Base-by-base conservation (phyloP, 371 early-diverging fungal genomes). In the Apophysomyces sp. region DNA sequence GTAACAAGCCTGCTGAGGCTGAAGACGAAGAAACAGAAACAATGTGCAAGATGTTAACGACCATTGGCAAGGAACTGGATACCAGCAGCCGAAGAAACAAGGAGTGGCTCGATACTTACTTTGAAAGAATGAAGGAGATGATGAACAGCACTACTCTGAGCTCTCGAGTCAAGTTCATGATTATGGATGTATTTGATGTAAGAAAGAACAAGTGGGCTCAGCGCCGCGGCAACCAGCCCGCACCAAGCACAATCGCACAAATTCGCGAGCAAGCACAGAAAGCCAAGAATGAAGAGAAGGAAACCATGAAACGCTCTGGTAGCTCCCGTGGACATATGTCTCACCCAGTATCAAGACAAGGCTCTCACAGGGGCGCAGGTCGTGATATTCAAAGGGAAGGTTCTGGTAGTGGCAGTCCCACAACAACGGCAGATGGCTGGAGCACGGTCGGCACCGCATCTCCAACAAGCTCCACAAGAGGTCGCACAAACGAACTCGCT, bases 11-110 rank as follows among this genome's bases (percentile, higher is more conserved):
- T 60, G 70, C 76, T 61, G 81, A 89, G 18, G 92, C 94, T 32
- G 97, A 94, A 57, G 98, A 97, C 68, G 98, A 96, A 76, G 96
- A 95, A 64, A 84, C 89, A 28, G 99, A 98, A 80, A 90, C 91
- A 55, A 85, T 96, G 66, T 91, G 92, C 81, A 94, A 93, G 76
- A 82, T 98, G 60, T 67, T 98, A 65, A 88, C 87, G 7, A 95
- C 96, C 16, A 85, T 94, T 52, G 99, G 99, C 68, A 77, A 77
- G 57, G 74, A 78, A 41, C 76, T 93, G 39, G 91, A 88, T 36
- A 49, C 18, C 6, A 63, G 63, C 44, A 59, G 55, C 54, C 59
- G 61, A 15, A 63, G 60, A 16, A 72, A 63, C 55, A 76, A 72
- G 67, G 69, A 81, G 59, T 81, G 86, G 68, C 84, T 95, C 81